These are phyloP conservation scores for Flaveria linearis DNA, from an alignment of 129 eudicot species.

Conservation along the genomic window DNA sequence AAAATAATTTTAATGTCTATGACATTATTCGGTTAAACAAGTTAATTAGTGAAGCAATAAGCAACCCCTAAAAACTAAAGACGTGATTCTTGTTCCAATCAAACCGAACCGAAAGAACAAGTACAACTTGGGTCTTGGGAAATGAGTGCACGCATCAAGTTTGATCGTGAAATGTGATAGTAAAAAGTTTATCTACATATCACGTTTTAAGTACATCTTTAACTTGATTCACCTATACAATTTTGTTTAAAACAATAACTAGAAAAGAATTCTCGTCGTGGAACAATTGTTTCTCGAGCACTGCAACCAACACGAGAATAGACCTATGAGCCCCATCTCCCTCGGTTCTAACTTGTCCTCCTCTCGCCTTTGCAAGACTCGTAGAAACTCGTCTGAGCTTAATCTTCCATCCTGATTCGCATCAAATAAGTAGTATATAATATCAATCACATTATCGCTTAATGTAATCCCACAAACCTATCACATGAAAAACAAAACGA, in stretches of 20 bases:
- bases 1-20: no score
- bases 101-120: background rate
- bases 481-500: no score
- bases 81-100: background rate
- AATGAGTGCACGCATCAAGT: background rate
- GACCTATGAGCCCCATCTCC: slow-evolving; percentile 51
- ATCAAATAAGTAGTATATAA: slow-evolving; percentile 77
- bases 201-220: slow-evolving; percentile 3
- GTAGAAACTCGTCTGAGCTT: slow-evolving; percentile 80
- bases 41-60: no score
- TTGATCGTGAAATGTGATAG: slow-evolving; percentile 9
- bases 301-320: slow-evolving; percentile 75
- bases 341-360: slow-evolving; percentile 53
- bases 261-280: slow-evolving; percentile 30
- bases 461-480: slow-evolving; percentile 82
- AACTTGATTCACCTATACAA: background rate
- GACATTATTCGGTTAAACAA: no score
- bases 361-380: slow-evolving; percentile 77
- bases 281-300: slow-evolving; percentile 57
- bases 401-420: slow-evolving; percentile 68
- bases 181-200: background rate
- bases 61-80: no score
- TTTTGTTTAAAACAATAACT: slow-evolving; percentile 5
- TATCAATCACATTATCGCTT: slow-evolving; percentile 58
- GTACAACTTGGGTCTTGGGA: background rate